Conservation (phyloP, 257 asterid species). For the Salvia hispanica region DNA sequence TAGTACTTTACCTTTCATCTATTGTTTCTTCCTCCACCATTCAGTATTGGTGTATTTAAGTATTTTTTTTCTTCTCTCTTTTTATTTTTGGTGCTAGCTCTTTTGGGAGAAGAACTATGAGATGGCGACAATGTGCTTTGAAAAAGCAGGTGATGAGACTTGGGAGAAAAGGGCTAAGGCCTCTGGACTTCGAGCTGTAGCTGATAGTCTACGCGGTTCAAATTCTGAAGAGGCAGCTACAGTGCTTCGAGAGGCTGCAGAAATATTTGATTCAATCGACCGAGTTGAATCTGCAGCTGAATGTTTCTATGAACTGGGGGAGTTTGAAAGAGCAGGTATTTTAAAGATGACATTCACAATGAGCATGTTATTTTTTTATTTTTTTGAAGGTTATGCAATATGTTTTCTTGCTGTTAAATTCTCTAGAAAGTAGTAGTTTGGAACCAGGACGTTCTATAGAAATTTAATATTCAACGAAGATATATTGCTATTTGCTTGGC, state of each 20-base stretch:
- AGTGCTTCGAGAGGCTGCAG: conserved; percentile 67
- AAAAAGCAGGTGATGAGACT: conserved; percentile 54
- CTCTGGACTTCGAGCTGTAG: conserved; percentile 48
- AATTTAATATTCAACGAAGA: too few relatives aligned
- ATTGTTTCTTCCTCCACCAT: background rate
- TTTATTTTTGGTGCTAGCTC: conserved; percentile 43
- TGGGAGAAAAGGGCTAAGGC: conserved; percentile 66
- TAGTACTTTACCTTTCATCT: background rate
- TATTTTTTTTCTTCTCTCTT: background rate
- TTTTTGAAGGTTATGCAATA: background rate
- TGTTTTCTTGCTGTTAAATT: background rate
- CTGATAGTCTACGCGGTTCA: conserved; percentile 40
- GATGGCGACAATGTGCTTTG: conserved; percentile 78
- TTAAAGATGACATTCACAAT: background rate
- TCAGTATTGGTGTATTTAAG: background rate
- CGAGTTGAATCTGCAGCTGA: conserved; percentile 58
- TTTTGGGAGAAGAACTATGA: conserved; percentile 63
- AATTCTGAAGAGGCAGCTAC: conserved; percentile 39
- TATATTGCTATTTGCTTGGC: too few relatives aligned
- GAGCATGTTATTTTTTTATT: too few relatives aligned
- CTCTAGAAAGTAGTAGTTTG: too few relatives aligned
- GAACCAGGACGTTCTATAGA: too few relatives aligned
- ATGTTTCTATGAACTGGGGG: conserved; percentile 63
- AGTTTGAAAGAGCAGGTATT: conserved; percentile 62
- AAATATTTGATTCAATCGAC: conserved; percentile 55